phyloP scores from a whole-genome alignment of 1,284 basidiomycete genomes.

The Sporisorium graminicola region DNA sequence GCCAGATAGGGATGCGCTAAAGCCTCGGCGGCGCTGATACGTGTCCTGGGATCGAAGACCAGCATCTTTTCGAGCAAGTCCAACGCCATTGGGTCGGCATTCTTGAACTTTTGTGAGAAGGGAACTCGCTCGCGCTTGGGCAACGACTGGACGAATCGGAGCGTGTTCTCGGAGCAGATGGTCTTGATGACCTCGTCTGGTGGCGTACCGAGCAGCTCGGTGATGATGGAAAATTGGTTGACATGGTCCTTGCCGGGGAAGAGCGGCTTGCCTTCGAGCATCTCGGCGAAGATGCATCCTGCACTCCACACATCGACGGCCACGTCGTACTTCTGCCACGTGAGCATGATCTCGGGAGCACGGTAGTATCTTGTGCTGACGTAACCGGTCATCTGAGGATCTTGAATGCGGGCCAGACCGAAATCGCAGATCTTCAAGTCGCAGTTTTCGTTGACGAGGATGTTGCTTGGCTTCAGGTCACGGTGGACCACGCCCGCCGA shows the following conservation, averaged over 20 bases:
- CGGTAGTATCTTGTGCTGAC: slow-evolving; percentile 99
- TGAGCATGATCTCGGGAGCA: slow-evolving; percentile 99
- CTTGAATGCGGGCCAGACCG: slow-evolving; percentile 89
- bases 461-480: slow-evolving; percentile 96
- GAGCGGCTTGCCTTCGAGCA: slow-evolving; percentile 97
- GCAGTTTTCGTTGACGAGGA: slow-evolving; percentile 99
- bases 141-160: slow-evolving; percentile 97
- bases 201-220: slow-evolving; percentile 95
- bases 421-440: slow-evolving; percentile 99
- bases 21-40: slow-evolving; percentile 93
- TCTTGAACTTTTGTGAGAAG: slow-evolving; percentile 92
- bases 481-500: slow-evolving; percentile 99
- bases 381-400: slow-evolving; percentile 99
- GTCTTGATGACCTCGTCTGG: slow-evolving; percentile 99
- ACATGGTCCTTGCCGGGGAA: slow-evolving; percentile 99
- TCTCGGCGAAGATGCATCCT: slow-evolving; percentile 99
- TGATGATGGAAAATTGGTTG: slow-evolving; percentile 99
- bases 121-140: slow-evolving; percentile 96
- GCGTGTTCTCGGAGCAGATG: slow-evolving; percentile 97
- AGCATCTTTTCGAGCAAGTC: slow-evolving; percentile 99
- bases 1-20: slow-evolving; percentile 93
- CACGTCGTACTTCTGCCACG: slow-evolving; percentile 99
- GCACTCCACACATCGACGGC: slow-evolving; percentile 98
- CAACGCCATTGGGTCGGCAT: slow-evolving; percentile 90
- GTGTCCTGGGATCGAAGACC: slow-evolving; percentile 96